These are phyloP conservation scores for Aspergillus steynii DNA, from an alignment of 495 filamentous ascomycete genomes.

Conservation along the genomic window DNA sequence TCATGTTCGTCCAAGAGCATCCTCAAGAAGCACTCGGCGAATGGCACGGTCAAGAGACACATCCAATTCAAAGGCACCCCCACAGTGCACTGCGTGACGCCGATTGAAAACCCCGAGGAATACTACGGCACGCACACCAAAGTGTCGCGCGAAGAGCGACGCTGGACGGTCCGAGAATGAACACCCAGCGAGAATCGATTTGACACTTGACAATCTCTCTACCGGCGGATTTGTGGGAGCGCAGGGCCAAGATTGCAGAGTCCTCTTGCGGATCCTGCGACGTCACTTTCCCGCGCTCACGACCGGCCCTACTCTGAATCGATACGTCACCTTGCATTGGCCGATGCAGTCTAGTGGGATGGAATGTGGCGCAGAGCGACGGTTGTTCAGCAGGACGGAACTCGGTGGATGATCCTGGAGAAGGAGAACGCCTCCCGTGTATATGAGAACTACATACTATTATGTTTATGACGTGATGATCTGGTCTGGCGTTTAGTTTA, in stretches of 20 bases:
- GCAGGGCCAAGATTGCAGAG: neutral
- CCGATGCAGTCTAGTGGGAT: constrained; percentile 4
- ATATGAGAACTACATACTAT: constrained; percentile 21
- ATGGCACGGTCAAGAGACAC: constrained; percentile 34
- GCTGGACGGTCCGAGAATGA: constrained; percentile 47
- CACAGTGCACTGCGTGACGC: constrained; percentile 52
- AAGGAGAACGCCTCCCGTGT: constrained; percentile 17
- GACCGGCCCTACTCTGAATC: constrained; percentile 8
- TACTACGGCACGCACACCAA: constrained; percentile 55
- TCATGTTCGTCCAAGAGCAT: constrained; percentile 52
- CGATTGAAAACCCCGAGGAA: constrained; percentile 53
- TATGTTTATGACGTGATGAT: constrained; percentile 43
- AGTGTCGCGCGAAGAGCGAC: constrained; percentile 50
- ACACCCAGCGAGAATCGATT: neutral
- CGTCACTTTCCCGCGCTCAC: neutral
- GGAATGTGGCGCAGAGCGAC: constrained; percentile 5
- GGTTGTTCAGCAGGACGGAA: constrained; percentile 9
- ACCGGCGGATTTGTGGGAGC: constrained; percentile 1
- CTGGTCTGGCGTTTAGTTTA: constrained; percentile 14
- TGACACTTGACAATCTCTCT: constrained; percentile 3
- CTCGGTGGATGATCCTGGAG: constrained; percentile 8
- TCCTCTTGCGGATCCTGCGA: neutral
- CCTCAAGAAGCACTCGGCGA: constrained; percentile 45
- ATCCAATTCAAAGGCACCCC: constrained; percentile 50
- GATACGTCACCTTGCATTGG: constrained; percentile 9